A percentile compares a stretch with the other conserved stretches of the same genome.
These are phyloP conservation scores for Euphrasia arctica DNA, from an alignment of 305 asterid species.

Conservation along the genomic window DNA sequence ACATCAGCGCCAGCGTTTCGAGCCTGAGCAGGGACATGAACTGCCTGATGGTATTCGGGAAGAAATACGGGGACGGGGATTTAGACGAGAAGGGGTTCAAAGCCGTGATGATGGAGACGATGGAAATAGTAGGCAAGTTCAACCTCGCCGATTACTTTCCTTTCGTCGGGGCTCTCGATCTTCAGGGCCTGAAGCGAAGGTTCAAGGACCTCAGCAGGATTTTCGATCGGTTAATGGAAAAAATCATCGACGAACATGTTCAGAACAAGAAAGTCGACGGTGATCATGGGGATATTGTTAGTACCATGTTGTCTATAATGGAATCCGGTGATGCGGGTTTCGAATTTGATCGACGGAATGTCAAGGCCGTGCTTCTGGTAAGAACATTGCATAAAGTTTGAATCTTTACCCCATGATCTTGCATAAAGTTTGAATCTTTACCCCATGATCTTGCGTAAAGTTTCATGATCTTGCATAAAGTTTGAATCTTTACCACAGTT, in stretches of 20 bases:
- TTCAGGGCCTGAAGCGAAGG: conserved; percentile 38
- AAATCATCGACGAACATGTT: conserved; percentile 27
- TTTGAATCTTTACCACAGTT: no score
- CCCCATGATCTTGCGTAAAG: no score
- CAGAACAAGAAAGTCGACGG: background rate
- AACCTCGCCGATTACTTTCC: conserved; percentile 40
- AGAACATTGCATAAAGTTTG: no score
- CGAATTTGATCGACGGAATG: no score
- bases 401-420: no score
- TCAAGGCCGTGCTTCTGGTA: no score
- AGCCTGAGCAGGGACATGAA: conserved; percentile 29
- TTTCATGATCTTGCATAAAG: no score
- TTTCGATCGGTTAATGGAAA: conserved; percentile 25
- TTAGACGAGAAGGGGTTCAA: conserved; percentile 33
- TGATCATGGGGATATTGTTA: background rate
- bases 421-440: no score
- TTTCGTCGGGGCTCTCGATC: conserved; percentile 36
- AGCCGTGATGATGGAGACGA: conserved; percentile 23
- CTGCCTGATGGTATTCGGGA: conserved; percentile 44
- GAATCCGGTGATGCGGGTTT: no score
- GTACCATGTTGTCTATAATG: no score
- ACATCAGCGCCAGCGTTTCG: conserved; percentile 28
- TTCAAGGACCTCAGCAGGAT: conserved; percentile 26
- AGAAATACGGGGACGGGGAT: conserved; percentile 34
- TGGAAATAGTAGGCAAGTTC: conserved; percentile 28